Evolutionary conservation across 352 stramenopile genomes (phyloP).

Genomic region (Phytophthora litchii): DNA sequence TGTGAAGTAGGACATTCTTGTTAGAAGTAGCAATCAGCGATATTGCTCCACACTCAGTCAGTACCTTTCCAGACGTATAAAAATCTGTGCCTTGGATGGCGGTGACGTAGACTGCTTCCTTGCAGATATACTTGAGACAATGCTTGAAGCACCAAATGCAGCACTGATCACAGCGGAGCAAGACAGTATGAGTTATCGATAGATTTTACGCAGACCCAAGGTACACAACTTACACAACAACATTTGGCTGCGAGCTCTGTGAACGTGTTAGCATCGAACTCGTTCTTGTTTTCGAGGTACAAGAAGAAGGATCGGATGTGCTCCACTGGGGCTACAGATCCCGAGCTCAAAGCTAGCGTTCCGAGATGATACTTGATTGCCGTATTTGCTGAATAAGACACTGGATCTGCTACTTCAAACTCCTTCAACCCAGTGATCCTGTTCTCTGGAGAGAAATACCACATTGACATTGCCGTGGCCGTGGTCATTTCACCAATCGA

Average conservation of each 20-base stretch:
- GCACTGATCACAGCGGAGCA: slow-evolving; percentile 48
- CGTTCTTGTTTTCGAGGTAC: slow-evolving; percentile 86
- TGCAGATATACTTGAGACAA: slow-evolving; percentile 86
- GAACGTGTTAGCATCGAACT: slow-evolving; percentile 69
- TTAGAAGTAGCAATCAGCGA: slow-evolving; percentile 2
- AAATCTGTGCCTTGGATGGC: slow-evolving; percentile 83
- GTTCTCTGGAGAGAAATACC: slow-evolving; percentile 81
- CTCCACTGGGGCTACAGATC: slow-evolving; percentile 61
- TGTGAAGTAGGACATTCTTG: slow-evolving; percentile 20
- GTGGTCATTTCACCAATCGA: slow-evolving; percentile 79
- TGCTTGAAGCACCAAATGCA: slow-evolving; percentile 87
- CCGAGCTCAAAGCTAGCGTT: slow-evolving; percentile 71
- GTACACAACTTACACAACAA: slow-evolving; percentile 65
- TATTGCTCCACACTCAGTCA: neutral
- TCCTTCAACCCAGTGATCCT: slow-evolving; percentile 61
- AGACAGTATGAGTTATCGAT: too few species aligned
- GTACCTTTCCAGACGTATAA: slow-evolving; percentile 76
- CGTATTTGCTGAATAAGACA: slow-evolving; percentile 66
- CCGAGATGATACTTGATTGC: slow-evolving; percentile 77
- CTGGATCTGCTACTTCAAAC: slow-evolving; percentile 56
- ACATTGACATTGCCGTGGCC: slow-evolving; percentile 69
- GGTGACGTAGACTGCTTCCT: slow-evolving; percentile 82
- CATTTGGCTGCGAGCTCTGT: slow-evolving; percentile 60
- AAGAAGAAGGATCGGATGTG: slow-evolving; percentile 77
- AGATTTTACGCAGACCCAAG: too few species aligned